Evolutionary conservation across 1,284 basidiomycete genomes (phyloP).

Genomic region (Xerocomus nothofagi): DNA sequence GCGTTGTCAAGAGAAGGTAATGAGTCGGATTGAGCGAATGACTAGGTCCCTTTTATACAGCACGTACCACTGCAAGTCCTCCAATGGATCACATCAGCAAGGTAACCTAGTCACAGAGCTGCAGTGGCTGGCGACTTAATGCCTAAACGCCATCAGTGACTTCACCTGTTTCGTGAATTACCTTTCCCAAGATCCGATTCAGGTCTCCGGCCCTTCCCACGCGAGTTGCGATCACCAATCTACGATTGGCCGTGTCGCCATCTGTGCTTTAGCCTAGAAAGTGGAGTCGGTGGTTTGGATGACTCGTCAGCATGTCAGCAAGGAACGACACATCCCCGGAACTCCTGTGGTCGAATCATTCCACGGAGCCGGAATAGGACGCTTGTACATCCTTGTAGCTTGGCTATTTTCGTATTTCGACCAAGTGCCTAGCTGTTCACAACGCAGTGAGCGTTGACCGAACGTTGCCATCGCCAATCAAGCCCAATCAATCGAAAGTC

Average conservation of each 20-base stretch:
- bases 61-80: constrained; percentile 34
- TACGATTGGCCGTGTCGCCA: constrained; percentile 25
- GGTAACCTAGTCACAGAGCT: constrained; percentile 37
- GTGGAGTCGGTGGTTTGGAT: constrained; percentile 14
- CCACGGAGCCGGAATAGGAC: constrained; percentile 7
- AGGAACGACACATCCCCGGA: constrained; percentile 27
- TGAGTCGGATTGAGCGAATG: constrained; percentile 7
- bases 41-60: constrained; percentile 35
- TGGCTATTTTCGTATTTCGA: constrained; percentile 19
- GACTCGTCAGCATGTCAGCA: constrained; percentile 14
- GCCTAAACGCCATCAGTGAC: constrained; percentile 32
- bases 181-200: constrained; percentile 25
- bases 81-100: constrained; percentile 33
- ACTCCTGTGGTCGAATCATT: constrained; percentile 21
- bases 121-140: constrained; percentile 32
- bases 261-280: constrained; percentile 19
- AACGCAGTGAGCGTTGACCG: constrained; percentile 7
- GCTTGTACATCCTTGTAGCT: constrained; percentile 5
- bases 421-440: constrained; percentile 10
- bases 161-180: constrained; percentile 23
- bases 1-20: constrained; percentile 7
- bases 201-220: constrained; percentile 19
- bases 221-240: constrained; percentile 19
- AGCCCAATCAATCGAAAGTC: constrained; percentile 14
- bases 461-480: constrained; percentile 30